phyloP scores from a whole-genome alignment of 768 basidiomycete species.

The Dacryopinax spathularia region DNA sequence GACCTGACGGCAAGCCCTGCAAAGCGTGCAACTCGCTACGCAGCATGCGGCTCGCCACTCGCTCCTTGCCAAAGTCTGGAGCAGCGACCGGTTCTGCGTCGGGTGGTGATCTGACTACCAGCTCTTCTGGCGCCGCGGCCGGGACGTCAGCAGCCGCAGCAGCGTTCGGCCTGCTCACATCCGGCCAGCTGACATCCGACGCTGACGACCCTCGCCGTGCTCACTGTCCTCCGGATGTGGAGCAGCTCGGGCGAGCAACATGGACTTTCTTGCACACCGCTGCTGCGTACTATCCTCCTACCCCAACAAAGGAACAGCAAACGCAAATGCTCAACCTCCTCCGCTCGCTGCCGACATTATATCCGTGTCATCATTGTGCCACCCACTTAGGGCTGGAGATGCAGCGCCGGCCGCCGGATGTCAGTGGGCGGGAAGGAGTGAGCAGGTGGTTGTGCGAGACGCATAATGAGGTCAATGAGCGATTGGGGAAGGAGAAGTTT shows the following conservation, averaged over 20 bases:
- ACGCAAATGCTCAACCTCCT: slow-evolving; percentile 73
- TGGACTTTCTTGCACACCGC: slow-evolving; percentile 96
- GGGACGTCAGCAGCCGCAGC: slow-evolving; percentile 15
- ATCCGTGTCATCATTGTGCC: slow-evolving; percentile 82
- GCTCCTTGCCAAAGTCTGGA: slow-evolving; percentile 21
- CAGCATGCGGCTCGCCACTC: slow-evolving; percentile 39
- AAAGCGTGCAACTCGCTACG: slow-evolving; percentile 79
- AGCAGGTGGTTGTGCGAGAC: slow-evolving; percentile 80
- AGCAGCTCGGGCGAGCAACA: slow-evolving; percentile 77
- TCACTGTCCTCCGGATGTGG: slow-evolving; percentile 81
- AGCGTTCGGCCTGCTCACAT: slow-evolving; percentile 5
- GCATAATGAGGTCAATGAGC: slow-evolving; percentile 84
- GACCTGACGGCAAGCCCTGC: slow-evolving; percentile 90
- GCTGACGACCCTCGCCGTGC: slow-evolving; percentile 29
- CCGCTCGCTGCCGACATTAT: slow-evolving; percentile 61
- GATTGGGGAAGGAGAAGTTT: slow-evolving; percentile 70
- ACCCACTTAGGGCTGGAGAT: slow-evolving; percentile 65
- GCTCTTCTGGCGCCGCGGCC: no score
- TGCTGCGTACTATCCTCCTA: slow-evolving; percentile 87
- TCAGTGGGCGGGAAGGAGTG: slow-evolving; percentile 50
- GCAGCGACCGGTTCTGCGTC: slow-evolving; percentile 17
- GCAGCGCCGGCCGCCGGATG: slow-evolving; percentile 54
- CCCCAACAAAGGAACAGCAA: slow-evolving; percentile 58
- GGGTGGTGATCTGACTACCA: no score
- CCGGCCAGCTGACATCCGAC: slow-evolving; percentile 22